Conservation (phyloP, 441 rosid species). For the Viola pubescens region DNA sequence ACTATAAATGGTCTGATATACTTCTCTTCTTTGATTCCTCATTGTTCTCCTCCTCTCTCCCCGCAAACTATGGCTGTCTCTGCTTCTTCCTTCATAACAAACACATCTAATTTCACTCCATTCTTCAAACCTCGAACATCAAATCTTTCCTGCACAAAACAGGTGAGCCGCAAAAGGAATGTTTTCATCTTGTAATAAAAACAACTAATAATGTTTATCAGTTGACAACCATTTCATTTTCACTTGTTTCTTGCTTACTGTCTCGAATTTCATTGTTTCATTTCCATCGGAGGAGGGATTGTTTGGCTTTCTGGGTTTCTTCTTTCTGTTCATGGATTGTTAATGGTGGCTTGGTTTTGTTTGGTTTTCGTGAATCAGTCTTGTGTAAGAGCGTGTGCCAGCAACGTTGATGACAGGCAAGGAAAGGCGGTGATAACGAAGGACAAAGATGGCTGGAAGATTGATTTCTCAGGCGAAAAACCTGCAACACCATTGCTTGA, state of each 20-base stretch:
- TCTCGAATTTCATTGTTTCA: too few relatives aligned
- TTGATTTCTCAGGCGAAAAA: constrained; percentile 43
- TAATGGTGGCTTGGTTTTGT: background rate
- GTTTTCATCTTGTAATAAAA: background rate
- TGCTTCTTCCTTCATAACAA: constrained; percentile 15
- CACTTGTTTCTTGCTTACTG: too few relatives aligned
- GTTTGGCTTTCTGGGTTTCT: too few relatives aligned
- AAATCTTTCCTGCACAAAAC: constrained; percentile 19
- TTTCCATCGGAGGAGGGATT: too few relatives aligned
- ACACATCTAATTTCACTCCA: constrained; percentile 18
- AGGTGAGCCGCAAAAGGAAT: constrained; percentile 18
- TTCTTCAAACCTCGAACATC: constrained; percentile 17
- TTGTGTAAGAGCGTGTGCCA: constrained; percentile 31
- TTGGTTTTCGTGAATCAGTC: constrained; percentile 26
- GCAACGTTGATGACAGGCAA: constrained; percentile 25
- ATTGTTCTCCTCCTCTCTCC: background rate
- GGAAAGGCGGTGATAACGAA: constrained; percentile 23
- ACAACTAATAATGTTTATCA: too few relatives aligned
- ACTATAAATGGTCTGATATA: background rate
- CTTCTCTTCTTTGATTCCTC: constrained; percentile 10
- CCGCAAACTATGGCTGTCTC: constrained; percentile 34
- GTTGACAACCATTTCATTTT: too few relatives aligned
- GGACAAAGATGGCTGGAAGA: constrained; percentile 35
- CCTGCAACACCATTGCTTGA: constrained; percentile 62
- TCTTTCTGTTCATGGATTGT: background rate